Base-by-base conservation (phyloP, 768 basidiomycete genomes). In the Krasilnikovozyma curviuscula region DNA sequence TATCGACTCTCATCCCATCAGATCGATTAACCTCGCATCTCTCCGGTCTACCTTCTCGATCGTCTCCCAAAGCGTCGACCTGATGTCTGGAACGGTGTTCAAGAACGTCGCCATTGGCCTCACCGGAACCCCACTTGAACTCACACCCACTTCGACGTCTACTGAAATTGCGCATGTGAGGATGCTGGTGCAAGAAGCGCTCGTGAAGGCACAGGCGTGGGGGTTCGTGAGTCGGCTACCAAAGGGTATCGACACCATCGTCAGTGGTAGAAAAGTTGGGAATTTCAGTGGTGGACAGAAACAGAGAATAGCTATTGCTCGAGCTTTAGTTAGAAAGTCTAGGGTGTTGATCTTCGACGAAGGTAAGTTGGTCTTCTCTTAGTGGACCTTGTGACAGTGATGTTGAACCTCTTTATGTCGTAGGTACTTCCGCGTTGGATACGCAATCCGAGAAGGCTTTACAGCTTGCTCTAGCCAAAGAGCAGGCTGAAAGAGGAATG, bases 51-150 rank as follows among this genome's bases (percentile, higher is more conserved):
- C 41, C 23, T 27, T 52, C 14, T 38, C 50, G 28, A 52, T 52
- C 19, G 50, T 52, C 24, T 40, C 44, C 5, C 50, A 52, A 33
- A n/a, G n/a, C n/a, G n/a, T n/a, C n/a, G n/a, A n/a, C n/a, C n/a
- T n/a, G n/a, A n/a, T n/a, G n/a, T n/a, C n/a, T n/a, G n/a, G n/a
- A n/a, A n/a, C n/a, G n/a, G n/a, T n/a, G n/a, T 58, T 63, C 34
- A 59, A 65, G 35, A 65, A 65, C 44, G 61, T 65, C 34, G 61
- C 60, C 12, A 44, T 55, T 29, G 63, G 63, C 28, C 54, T 65
- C n/a, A 61, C 59, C 4, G 61, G 61, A 4, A 61, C 62, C 14
- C 46, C 48, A 3, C 46, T 54, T 14, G 61, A 61, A 31, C 60
- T 40, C 31, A 3, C 8, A 49, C 54, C 10, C 61, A 61, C 34